Evolutionary conservation across 1,284 basidiomycete species (phyloP), one percentile per base, ranked within the genome.

Genomic region (Chondrostereum purpureum): DNA sequence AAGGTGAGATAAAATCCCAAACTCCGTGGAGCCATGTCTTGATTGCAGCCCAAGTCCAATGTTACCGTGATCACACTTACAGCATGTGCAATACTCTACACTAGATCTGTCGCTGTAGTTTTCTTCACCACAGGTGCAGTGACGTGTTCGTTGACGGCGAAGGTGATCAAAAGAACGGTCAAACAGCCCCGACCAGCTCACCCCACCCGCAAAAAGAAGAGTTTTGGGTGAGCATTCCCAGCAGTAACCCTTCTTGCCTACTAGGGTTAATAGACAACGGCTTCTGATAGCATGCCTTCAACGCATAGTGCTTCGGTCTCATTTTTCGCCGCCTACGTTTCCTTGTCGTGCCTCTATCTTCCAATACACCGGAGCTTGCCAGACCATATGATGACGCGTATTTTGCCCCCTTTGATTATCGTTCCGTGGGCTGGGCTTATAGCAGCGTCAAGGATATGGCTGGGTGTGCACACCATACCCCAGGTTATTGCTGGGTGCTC

Each of bases 221-320:
- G 75, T 3, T 87, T 83, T 57, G 85, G 84, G 84, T 85, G 53
- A 37, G 77, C n/a, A n/a, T n/a, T n/a, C n/a, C n/a, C n/a, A n/a
- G n/a, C n/a, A n/a, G n/a, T n/a, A n/a, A n/a, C n/a, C n/a, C n/a
- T n/a, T n/a, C n/a, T n/a, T n/a, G n/a, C n/a, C n/a, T n/a, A n/a
- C n/a, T n/a, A n/a, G n/a, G n/a, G n/a, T n/a, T n/a, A n/a, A n/a
- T n/a, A n/a, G n/a, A n/a, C n/a, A n/a, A n/a, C n/a, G n/a, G n/a
- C n/a, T n/a, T n/a, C n/a, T n/a, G n/a, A n/a, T 34, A 89, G 88
- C 2, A 92, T 93, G 89, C 91, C 91, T 3, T 89, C 85, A 43
- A 93, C 91, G 2, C 91, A 94, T 60, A 86, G 88, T 3, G 85
- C 88, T 2, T 71, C 75, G 1, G 84, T 89, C 51, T 72, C 76